Evolutionary conservation across 2,329 filamentous ascomycete species (phyloP), one percentile per base, ranked within the genome.

Genomic region (Alternaria tenuissima): DNA sequence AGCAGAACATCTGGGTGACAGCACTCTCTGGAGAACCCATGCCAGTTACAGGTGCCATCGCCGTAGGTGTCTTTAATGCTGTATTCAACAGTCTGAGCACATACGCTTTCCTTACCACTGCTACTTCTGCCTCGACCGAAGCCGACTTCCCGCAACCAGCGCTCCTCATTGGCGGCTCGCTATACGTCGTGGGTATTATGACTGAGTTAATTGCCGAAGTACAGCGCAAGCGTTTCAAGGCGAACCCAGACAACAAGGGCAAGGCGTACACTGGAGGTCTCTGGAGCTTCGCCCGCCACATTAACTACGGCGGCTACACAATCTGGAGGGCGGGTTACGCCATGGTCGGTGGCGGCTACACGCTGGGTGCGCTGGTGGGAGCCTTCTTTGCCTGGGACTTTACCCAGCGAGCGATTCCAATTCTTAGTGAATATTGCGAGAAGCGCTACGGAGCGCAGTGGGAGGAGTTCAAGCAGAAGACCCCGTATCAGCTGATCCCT

Each of bases 1-100:
- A 89, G 78, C 87, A 89, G 60, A 82, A 84, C 67, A 83, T 84
- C 74, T 87, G 85, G 84, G 76, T 84, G 14, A 69, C 79, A 1
- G 67, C 65, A 26, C 72, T 86, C 3, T 82, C 80, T 18, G 76
- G 81, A 47, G 85, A 88, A 64, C 80, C 83, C 12, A 84, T 89
- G 75, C 78, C 78, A 0, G 76, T 81, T 0, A 22, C 46, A 0
- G 72, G 76, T 3, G 85, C 86, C 0, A 42, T 81, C 0, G 58
- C 74, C 3, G 80, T 89, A 14, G 76, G 78, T 14, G 52, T 73
- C 2, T 87, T 85, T 79, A 89, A 90, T 73, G 81, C 81, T 0
- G 36, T 85, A 9, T 71, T 83, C 70, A 89, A 89, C 78, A 80
- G 79, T n/a, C 14, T 83, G 30, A 88, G 85, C 73, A 81, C 82